A percentile compares a stretch with the other conserved stretches of the same genome.
Conservation (phyloP, 768 basidiomycete genomes). For the Leucocoprinus leucothites region DNA sequence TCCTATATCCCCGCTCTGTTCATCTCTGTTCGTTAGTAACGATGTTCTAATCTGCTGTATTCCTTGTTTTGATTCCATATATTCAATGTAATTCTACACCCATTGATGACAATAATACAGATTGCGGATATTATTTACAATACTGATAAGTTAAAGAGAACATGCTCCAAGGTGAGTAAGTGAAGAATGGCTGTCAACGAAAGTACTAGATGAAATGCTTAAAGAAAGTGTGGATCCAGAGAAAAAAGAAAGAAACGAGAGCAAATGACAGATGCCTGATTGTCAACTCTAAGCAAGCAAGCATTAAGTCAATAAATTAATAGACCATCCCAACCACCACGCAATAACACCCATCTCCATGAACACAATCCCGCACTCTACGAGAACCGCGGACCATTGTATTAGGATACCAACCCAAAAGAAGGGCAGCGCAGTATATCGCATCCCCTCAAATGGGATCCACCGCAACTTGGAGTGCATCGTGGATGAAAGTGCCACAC, state of each 20-base stretch:
- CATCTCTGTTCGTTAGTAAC: background rate
- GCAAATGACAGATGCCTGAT: background rate
- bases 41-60: background rate
- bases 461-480: conserved; percentile 52
- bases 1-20: background rate
- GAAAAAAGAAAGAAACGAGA: background rate
- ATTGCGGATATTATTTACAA: conserved; percentile 8
- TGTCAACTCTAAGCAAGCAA: background rate
- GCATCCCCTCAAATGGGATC: conserved; percentile 58
- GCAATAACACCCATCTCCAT: conserved; percentile 54
- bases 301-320: conserved; percentile 39
- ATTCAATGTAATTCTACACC: conserved; percentile 5
- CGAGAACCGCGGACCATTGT: conserved; percentile 63
- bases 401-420: conserved; percentile 64
- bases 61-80: background rate
- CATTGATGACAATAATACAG: conserved; percentile 1
- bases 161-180: background rate
- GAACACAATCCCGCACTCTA: conserved; percentile 55
- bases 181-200: too few species aligned
- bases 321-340: conserved; percentile 78
- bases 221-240: background rate
- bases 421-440: conserved; percentile 61
- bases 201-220: background rate
- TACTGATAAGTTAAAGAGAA: conserved; percentile 2
- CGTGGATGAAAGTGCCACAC: conserved; percentile 54